These are phyloP conservation scores for Dalbergia cochinchinensis DNA, from an alignment of 306 rosid species.

Conservation along the genomic window DNA sequence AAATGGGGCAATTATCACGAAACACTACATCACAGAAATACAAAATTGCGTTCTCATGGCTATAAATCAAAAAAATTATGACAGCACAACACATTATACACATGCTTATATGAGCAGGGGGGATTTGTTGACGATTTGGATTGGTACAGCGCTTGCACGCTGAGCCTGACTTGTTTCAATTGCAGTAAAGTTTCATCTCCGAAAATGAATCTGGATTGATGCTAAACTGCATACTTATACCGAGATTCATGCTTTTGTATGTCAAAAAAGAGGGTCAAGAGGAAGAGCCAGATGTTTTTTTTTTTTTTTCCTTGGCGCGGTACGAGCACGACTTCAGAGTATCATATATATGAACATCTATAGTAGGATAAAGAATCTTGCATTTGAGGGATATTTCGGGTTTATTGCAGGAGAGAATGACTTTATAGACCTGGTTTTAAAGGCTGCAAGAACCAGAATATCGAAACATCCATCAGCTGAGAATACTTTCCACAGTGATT, in stretches of 20 bases:
- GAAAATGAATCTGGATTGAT: slow-evolving; percentile 27
- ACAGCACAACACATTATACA: slow-evolving; percentile 70
- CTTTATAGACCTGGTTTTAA: slow-evolving; percentile 36
- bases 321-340: slow-evolving; percentile 24
- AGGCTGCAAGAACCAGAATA: slow-evolving; percentile 20
- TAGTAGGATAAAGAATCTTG: slow-evolving; percentile 48
- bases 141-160: slow-evolving; percentile 61
- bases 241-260: slow-evolving; percentile 34
- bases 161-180: slow-evolving; percentile 46
- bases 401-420: slow-evolving; percentile 39
- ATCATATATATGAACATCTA: slow-evolving; percentile 53
- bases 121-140: slow-evolving; percentile 40
- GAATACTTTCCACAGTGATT: slow-evolving; percentile 31
- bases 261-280: slow-evolving; percentile 7
- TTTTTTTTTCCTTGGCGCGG: neutral
- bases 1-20: slow-evolving; percentile 38
- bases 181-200: slow-evolving; percentile 46
- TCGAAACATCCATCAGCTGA: slow-evolving; percentile 34
- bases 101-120: slow-evolving; percentile 44
- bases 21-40: slow-evolving; percentile 61
- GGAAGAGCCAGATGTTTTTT: neutral
- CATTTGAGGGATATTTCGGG: slow-evolving; percentile 43
- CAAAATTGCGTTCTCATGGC: slow-evolving; percentile 63
- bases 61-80: slow-evolving; percentile 46
- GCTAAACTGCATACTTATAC: slow-evolving; percentile 43